Percentiles rank a stretch among this genome's conserved stretches.
Evolutionary conservation across 163 green algal genomes (phyloP).

Genomic region (Scenedesmus sp.): DNA sequence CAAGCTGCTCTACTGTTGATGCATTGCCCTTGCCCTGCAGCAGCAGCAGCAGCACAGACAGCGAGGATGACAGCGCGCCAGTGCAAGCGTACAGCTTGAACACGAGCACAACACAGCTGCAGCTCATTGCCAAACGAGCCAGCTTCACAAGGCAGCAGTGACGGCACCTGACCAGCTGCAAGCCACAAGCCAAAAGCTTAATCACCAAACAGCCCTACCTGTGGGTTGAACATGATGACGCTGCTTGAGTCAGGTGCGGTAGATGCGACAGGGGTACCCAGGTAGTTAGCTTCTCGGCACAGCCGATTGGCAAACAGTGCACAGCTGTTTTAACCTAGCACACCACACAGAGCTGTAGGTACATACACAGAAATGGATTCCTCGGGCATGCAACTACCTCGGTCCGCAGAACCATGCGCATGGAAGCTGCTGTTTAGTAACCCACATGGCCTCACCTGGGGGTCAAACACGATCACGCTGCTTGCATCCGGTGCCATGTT

Average conservation of each 20-base stretch:
- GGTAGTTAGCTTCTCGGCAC: conserved; percentile 60
- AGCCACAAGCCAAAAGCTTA: background rate
- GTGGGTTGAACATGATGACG: conserved; percentile 30
- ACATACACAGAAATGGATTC: too few relatives aligned
- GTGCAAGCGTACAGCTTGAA: too few relatives aligned
- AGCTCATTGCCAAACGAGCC: background rate
- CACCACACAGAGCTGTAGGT: too few relatives aligned
- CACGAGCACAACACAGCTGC: background rate
- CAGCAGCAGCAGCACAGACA: background rate
- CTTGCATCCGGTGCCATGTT: conserved; percentile 29
- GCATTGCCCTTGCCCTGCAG: conserved; percentile 22
- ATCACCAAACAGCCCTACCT: too few relatives aligned
- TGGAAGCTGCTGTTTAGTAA: too few relatives aligned
- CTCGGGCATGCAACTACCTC: too few relatives aligned
- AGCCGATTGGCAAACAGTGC: conserved; percentile 50
- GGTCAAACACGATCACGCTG: conserved; percentile 40
- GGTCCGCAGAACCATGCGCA: too few relatives aligned
- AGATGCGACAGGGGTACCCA: conserved; percentile 39
- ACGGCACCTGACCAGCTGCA: too few relatives aligned
- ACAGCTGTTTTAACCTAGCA: conserved; percentile 59
- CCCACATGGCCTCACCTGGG: background rate
- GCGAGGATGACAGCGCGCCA: background rate
- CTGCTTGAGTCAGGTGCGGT: conserved; percentile 1
- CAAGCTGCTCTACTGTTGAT: conserved; percentile 19
- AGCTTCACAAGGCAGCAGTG: too few relatives aligned